These are phyloP conservation scores for Aciculosporium take DNA, from an alignment of 2,329 filamentous ascomycete species.

Conservation along the genomic window DNA sequence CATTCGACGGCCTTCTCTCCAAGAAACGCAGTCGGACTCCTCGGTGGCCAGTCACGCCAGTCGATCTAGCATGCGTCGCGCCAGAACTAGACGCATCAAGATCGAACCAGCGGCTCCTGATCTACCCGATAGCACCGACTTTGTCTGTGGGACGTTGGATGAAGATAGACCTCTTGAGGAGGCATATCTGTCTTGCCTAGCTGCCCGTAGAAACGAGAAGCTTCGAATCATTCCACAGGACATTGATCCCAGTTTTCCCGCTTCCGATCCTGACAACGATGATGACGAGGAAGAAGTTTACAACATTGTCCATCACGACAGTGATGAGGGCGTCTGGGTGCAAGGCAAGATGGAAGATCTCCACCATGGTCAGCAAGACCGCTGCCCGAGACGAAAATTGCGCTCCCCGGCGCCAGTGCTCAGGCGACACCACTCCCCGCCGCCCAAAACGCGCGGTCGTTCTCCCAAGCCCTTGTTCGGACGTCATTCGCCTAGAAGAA, in stretches of 20 bases:
- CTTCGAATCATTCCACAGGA: constrained; percentile 81
- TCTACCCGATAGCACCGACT: constrained; percentile 92
- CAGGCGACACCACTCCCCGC: constrained; percentile 19
- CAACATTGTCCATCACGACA: constrained; percentile 44
- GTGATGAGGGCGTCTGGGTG: constrained; percentile 55
- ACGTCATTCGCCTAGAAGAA: constrained; percentile 53
- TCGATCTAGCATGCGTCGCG: constrained; percentile 14
- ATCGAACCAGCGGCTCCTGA: constrained; percentile 49
- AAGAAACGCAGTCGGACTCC: constrained; percentile 43
- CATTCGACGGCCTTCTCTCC: constrained; percentile 23
- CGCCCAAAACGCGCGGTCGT: constrained; percentile 23
- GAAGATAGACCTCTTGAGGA: constrained; percentile 92
- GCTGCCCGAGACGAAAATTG: constrained; percentile 27
- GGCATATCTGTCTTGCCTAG: constrained; percentile 74
- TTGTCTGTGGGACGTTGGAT: constrained; percentile 95
- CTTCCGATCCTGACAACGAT: constrained; percentile 80
- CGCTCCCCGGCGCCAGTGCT: constrained; percentile 28
- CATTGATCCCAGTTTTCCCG: constrained; percentile 93
- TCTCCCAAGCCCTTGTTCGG: constrained; percentile 40
- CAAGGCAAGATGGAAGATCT: constrained; percentile 58
- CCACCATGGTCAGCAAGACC: constrained; percentile 39
- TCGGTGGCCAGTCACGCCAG: constrained; percentile 35
- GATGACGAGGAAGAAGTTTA: constrained; percentile 60
- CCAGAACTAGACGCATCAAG: constrained; percentile 13
- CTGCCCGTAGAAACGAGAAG: constrained; percentile 68